Base-by-base conservation (phyloP, 495 filamentous ascomycete genomes). In the Penicillium herquei region DNA sequence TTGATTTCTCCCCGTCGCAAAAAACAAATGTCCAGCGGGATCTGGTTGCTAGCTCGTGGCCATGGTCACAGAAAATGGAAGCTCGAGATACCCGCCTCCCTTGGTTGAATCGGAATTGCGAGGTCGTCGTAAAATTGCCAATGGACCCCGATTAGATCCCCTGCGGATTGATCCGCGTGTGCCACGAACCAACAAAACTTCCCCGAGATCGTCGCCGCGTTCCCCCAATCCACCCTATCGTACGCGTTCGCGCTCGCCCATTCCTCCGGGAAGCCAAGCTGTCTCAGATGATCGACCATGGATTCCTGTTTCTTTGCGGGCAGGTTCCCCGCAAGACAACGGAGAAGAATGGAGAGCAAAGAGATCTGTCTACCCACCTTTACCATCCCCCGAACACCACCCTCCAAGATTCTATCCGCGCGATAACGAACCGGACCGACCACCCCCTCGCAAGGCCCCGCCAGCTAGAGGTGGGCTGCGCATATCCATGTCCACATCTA, bases 21-120 rank as follows among this genome's bases (percentile, higher is more conserved):
- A 64, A 26, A 67, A 75, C 71, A 67, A 78, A 78, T 78, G 75
- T 76, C 70, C 71, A 74, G 64, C 72, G 64, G 60, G 72, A 66
- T 65, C 70, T 74, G 69, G 64, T 63, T 70, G 54, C 63, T 61
- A 64, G 49, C 51, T 67, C 66, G 75, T 77, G 75, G 73, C 75
- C 72, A 78, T 78, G 75, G 75, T 75, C 75, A 78, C 74, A 70
- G 71, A 68, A 70, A 70, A 72, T 75, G 72, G 66, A 66, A 66
- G 56, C 54, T 54, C 61, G 68, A 74, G 67, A 61, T 71, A 69
- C 64, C 66, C 66, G 60, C 66, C 66, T 63, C 65, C 63, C 55
- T 48, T 60, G 51, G 69, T 58, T 65, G 65, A 68, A 48, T 65
- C 69, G 50, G 70, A 71, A 55, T 58, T 70, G 47, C 59, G 66